Percentiles rank a stretch among this genome's conserved stretches.
Evolutionary conservation across 257 asterid species (phyloP).

Genomic region (Gynochthodes officinalis): DNA sequence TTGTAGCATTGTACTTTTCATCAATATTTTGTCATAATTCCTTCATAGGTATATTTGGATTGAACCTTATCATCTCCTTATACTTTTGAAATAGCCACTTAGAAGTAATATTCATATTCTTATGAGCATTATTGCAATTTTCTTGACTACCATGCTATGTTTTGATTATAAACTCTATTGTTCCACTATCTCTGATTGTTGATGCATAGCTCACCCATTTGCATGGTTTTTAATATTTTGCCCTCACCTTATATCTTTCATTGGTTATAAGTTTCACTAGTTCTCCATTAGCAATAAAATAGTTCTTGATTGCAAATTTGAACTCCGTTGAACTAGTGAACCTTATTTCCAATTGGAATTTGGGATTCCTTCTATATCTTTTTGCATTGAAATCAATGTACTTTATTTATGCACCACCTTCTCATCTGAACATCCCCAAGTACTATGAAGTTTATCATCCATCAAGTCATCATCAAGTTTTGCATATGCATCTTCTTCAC

Average conservation of each 20-base stretch:
- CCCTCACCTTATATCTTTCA: not conserved
- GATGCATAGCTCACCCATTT: not conserved
- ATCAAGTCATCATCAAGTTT: no score
- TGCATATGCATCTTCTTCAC: no score
- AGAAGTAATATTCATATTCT: not conserved
- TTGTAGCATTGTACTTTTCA: not conserved
- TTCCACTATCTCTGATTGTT: not conserved
- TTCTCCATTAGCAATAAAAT: no score
- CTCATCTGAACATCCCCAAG: no score
- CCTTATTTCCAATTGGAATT: no score
- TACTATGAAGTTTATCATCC: no score
- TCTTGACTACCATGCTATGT: not conserved
- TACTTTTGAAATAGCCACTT: not conserved
- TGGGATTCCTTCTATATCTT: no score
- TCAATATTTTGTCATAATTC: not conserved
- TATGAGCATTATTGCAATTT: not conserved
- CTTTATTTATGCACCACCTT: no score
- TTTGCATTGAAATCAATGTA: no score
- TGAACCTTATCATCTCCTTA: not conserved
- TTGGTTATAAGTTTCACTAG: no score
- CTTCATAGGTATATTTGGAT: not conserved
- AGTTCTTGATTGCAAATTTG: no score
- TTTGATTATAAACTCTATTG: not conserved
- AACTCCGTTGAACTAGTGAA: no score
- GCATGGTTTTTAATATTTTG: not conserved